Percentiles rank a stretch among this genome's conserved stretches.
Evolutionary conservation across 441 rosid species (phyloP).

Genomic region (Adansonia madagascariensis): DNA sequence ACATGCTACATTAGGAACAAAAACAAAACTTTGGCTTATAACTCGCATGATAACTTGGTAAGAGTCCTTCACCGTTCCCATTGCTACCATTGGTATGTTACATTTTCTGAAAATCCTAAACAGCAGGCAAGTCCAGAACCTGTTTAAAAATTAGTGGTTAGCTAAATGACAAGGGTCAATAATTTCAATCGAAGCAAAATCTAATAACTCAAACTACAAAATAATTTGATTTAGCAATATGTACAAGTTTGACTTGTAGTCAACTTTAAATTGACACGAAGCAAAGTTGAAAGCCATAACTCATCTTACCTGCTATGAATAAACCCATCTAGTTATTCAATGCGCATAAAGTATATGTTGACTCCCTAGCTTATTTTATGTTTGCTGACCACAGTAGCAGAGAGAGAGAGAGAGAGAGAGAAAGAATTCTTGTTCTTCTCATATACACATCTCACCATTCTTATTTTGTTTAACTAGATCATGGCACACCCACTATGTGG

Average conservation of each 20-base stretch:
- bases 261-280: neutral
- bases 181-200: neutral
- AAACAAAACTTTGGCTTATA: neutral
- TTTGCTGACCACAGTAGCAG: neutral
- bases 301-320: neutral
- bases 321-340: neutral
- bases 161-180: neutral
- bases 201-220: neutral
- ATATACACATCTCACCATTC: neutral
- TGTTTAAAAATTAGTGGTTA: slow-evolving; percentile 31
- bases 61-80: slow-evolving; percentile 60
- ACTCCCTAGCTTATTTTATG: neutral
- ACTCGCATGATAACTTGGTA: slow-evolving; percentile 1
- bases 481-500: too few species aligned
- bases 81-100: slow-evolving; percentile 72
- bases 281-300: slow-evolving; percentile 1
- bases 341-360: neutral
- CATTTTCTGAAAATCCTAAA: slow-evolving; percentile 74
- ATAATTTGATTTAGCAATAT: neutral
- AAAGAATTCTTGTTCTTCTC: neutral
- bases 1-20: slow-evolving; percentile 1
- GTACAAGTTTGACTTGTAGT: neutral
- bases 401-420: too few species aligned
- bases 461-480: neutral
- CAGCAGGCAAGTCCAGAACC: slow-evolving; percentile 89